These are phyloP conservation scores for Reticulascus tulasneorum DNA, from an alignment of 2,329 filamentous ascomycete genomes.

Conservation along the genomic window DNA sequence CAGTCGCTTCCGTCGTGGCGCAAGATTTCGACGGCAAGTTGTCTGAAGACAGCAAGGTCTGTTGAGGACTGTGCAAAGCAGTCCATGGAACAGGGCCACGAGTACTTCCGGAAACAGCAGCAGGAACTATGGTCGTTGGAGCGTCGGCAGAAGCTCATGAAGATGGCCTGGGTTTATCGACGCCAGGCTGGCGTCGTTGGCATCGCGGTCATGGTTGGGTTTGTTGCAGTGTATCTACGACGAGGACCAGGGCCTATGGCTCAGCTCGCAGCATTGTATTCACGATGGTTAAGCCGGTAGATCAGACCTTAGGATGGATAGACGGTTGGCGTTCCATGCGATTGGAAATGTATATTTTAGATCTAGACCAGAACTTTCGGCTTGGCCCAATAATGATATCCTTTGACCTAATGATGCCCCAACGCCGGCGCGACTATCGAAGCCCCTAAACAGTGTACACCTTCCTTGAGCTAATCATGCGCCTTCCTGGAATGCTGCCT, in stretches of 20 bases:
- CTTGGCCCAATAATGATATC: no score
- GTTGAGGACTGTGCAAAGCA: slow-evolving; percentile 46
- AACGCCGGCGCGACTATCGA: slow-evolving; percentile 6
- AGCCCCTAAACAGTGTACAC: neutral
- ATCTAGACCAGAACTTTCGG: no score
- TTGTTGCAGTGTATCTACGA: slow-evolving; percentile 65
- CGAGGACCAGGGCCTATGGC: slow-evolving; percentile 32
- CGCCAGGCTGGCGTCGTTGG: slow-evolving; percentile 59
- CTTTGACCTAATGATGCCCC: slow-evolving; percentile 6
- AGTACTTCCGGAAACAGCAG: slow-evolving; percentile 67
- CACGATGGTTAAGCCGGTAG: slow-evolving; percentile 13
- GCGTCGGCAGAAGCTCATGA: slow-evolving; percentile 43
- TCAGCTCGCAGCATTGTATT: slow-evolving; percentile 13
- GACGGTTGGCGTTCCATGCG: no score
- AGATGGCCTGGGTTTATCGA: slow-evolving; percentile 60
- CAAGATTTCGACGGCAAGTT: slow-evolving; percentile 69
- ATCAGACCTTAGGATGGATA: slow-evolving; percentile 11
- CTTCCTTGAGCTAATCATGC: slow-evolving; percentile 9
- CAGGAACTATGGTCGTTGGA: slow-evolving; percentile 68
- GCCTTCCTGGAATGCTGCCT: slow-evolving; percentile 51
- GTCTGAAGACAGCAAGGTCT: slow-evolving; percentile 75
- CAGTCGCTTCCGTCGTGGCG: slow-evolving; percentile 69
- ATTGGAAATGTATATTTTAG: no score
- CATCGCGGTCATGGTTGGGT: slow-evolving; percentile 62
- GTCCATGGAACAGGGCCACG: slow-evolving; percentile 61